Evolutionary conservation across 352 stramenopile genomes (phyloP).

Genomic region (Phytophthora pseudosyringae): DNA sequence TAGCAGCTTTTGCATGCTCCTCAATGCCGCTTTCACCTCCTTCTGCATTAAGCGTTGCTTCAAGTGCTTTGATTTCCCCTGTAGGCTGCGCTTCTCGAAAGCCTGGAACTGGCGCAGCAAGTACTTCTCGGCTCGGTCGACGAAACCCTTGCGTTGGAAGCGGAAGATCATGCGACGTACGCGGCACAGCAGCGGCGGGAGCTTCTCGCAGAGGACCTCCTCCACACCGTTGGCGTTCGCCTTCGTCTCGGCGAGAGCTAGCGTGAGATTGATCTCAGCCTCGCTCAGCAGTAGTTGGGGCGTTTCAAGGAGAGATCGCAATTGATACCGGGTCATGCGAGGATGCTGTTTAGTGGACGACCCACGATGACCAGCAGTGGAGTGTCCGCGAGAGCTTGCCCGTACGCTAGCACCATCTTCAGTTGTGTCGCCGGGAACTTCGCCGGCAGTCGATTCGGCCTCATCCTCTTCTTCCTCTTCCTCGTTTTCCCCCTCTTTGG

Average conservation of each 20-base stretch:
- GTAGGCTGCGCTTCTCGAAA: slow-evolving; percentile 57
- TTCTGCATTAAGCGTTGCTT: slow-evolving; percentile 53
- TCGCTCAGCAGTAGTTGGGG: slow-evolving; percentile 60
- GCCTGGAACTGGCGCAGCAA: slow-evolving; percentile 56
- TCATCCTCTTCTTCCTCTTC: slow-evolving; percentile 17
- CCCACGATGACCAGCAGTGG: slow-evolving; percentile 2
- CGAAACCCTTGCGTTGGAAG: slow-evolving; percentile 60
- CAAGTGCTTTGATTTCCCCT: slow-evolving; percentile 57
- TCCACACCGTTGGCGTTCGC: slow-evolving; percentile 30
- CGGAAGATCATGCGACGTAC: slow-evolving; percentile 64
- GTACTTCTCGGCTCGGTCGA: slow-evolving; percentile 45
- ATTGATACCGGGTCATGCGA: slow-evolving; percentile 48
- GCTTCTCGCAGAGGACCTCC: slow-evolving; percentile 44
- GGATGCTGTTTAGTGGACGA: slow-evolving; percentile 28
- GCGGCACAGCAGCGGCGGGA: slow-evolving; percentile 48
- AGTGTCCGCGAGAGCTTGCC: slow-evolving; percentile 7
- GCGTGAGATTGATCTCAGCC: slow-evolving; percentile 62
- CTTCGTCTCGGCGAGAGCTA: slow-evolving; percentile 47
- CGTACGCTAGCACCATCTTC: slow-evolving; percentile 5
- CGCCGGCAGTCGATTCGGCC: slow-evolving; percentile 2
- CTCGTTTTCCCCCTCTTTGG: slow-evolving; percentile 29
- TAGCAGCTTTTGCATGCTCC: slow-evolving; percentile 61
- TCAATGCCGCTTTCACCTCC: slow-evolving; percentile 50
- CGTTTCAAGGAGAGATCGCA: slow-evolving; percentile 58
- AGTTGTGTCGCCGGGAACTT: slow-evolving; percentile 1